Conservation (phyloP, 345 rosid genomes). For the Orychophragmus violaceus region DNA sequence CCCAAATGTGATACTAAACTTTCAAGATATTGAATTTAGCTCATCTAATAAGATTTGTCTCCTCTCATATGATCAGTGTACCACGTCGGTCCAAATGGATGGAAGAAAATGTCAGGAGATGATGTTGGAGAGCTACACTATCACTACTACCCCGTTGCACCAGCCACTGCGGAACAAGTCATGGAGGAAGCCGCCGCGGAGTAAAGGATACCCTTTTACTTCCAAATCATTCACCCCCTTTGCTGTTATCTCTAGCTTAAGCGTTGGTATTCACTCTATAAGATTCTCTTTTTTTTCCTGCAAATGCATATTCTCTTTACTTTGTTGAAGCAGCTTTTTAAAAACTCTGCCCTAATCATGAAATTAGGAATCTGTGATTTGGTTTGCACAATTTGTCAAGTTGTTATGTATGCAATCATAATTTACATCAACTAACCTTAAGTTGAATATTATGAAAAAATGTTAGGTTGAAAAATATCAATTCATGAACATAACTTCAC, state of each 20-base stretch:
- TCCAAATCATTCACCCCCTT: not conserved
- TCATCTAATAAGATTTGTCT: not conserved
- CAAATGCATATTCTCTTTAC: not conserved
- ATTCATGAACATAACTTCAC: not conserved
- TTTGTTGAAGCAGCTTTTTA: not conserved
- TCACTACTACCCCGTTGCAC: slow-evolving; percentile 62
- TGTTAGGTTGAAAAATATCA: not conserved
- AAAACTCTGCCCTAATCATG: not conserved
- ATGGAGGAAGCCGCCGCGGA: slow-evolving; percentile 60
- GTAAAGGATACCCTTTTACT: not conserved
- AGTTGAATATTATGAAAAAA: not conserved
- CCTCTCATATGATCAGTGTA: slow-evolving; percentile 54
- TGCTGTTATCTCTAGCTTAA: slow-evolving; percentile 4
- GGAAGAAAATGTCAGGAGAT: slow-evolving; percentile 97
- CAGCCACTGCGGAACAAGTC: slow-evolving; percentile 71
- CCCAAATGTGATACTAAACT: not conserved
- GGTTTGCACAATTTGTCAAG: not conserved
- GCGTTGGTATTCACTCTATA: slow-evolving; percentile 5
- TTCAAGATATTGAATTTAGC: not conserved
- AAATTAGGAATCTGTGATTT: not conserved
- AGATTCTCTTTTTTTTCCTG: not conserved
- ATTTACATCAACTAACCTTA: not conserved
- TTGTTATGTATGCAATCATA: not conserved
- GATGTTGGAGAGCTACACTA: slow-evolving; percentile 97
- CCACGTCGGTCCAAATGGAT: slow-evolving; percentile 86